Percentiles rank a stretch among this genome's conserved stretches.
Conservation (phyloP, 192 early-diverging fungal species). For the Coemansia aciculifera region DNA sequence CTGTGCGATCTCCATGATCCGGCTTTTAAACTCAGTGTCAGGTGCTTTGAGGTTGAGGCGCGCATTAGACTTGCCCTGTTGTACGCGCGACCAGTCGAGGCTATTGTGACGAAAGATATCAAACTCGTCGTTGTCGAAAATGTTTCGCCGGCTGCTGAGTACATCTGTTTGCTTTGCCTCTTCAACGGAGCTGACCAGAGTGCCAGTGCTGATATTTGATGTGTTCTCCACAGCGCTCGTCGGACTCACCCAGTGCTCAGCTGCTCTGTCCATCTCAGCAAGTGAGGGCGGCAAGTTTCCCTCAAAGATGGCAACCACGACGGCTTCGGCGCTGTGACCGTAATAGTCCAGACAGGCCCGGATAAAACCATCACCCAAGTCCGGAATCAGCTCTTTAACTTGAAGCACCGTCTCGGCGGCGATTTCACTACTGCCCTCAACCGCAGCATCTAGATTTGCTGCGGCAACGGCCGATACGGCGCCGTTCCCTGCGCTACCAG, state of each 20-base stretch:
- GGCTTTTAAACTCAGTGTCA: slow-evolving; percentile 29
- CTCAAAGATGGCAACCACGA: slow-evolving; percentile 80
- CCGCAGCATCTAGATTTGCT: slow-evolving; percentile 3
- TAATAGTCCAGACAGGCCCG: slow-evolving; percentile 78
- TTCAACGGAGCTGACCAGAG: neutral
- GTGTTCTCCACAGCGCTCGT: neutral
- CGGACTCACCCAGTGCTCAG: slow-evolving; percentile 17
- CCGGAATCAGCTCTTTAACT: slow-evolving; percentile 84
- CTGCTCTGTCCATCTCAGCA: slow-evolving; percentile 64
- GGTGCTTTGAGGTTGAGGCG: slow-evolving; percentile 4
- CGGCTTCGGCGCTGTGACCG: slow-evolving; percentile 65
- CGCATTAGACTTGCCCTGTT: slow-evolving; percentile 64
- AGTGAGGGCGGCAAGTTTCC: slow-evolving; percentile 70
- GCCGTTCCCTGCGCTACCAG: slow-evolving; percentile 7
- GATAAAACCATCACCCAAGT: slow-evolving; percentile 88
- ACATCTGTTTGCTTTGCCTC: slow-evolving; percentile 12
- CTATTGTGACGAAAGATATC: slow-evolving; percentile 74
- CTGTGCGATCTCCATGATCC: slow-evolving; percentile 48
- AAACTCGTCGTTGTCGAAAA: slow-evolving; percentile 94
- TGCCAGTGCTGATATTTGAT: neutral
- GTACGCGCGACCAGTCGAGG: slow-evolving; percentile 66
- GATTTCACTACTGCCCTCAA: slow-evolving; percentile 20
- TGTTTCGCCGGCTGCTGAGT: slow-evolving; percentile 68
- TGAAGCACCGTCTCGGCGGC: slow-evolving; percentile 71
- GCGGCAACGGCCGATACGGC: too few relatives aligned